Base-by-base conservation (phyloP, 2,329 filamentous ascomycete genomes). In the Xylariaceae sp. region DNA sequence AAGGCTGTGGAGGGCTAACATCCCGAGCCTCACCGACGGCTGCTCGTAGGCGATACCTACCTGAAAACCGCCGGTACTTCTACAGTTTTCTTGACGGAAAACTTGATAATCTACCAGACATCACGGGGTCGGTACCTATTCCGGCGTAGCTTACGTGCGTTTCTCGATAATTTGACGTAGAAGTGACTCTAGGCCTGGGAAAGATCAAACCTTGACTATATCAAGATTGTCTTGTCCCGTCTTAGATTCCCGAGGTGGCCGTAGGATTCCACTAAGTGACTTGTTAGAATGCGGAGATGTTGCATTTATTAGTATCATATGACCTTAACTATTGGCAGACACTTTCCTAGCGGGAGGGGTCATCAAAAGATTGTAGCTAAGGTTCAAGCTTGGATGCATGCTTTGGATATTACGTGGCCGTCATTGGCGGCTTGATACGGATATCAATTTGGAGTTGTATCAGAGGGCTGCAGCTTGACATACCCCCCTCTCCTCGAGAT, bases 1-100 rank as follows among this genome's bases (percentile, higher is more conserved):
- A 59, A 62, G 61, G 65, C 64, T 64, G 59, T 54, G 47, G 53
- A 45, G 29, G 18, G 10, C 40, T 46, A 67, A 67, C 64, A 60
- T 63, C 54, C 65, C 65, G 65, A 68, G 64, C 66, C 65, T 66
- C 65, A 66, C 66, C 66, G 65, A 68, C 60, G 57, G 50, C 52
- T 48, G 52, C 48, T 58, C 26, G 40, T 59, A 59, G 20, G 50
- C 50, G 41, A 52, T 37, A 3, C 14, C 7, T 37, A 29, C 26
- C 10, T 16, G 32, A 16, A 16, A 37, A 37, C 14, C 14, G 32
- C 32, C 32, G 32, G 14, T 37, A 16, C 14, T 16, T 37, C 9
- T 14, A 16, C 9, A 12, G 12, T 16, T 37, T 3, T 3, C 32
- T 37, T 37, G 32, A 37, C 32, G 12, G 14, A 37, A 37, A 7